These are phyloP conservation scores for Gentiana macrophylla DNA, from an alignment of 257 asterid species.

Conservation along the genomic window DNA sequence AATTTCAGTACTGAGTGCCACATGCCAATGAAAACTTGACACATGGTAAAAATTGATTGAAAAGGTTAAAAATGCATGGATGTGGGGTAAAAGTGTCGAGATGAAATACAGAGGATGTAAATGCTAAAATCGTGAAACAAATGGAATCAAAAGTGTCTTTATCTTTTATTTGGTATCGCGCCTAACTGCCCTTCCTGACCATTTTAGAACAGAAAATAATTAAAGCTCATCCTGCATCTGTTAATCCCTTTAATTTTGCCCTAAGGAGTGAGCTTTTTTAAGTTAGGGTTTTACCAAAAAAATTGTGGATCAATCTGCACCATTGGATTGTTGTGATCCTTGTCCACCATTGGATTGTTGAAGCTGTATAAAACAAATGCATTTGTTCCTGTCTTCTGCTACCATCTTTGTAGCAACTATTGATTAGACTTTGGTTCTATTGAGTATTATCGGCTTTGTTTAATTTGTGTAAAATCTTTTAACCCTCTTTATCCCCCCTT, in stretches of 20 bases:
- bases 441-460: slow-evolving; percentile 12
- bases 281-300: slow-evolving; percentile 21
- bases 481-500: too few relatives aligned
- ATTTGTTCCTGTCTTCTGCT: slow-evolving; percentile 14
- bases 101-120: too few relatives aligned
- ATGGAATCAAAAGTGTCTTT: too few relatives aligned
- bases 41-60: too few relatives aligned
- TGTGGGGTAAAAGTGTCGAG: too few relatives aligned
- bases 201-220: slow-evolving; percentile 42
- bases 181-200: slow-evolving; percentile 26
- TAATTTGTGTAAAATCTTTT: not conserved
- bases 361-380: slow-evolving; percentile 31
- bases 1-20: too few relatives aligned
- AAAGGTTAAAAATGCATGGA: too few relatives aligned
- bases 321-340: slow-evolving; percentile 26
- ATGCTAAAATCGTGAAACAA: too few relatives aligned
- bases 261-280: slow-evolving; percentile 34
- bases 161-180: slow-evolving; percentile 6
- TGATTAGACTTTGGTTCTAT: too few relatives aligned
- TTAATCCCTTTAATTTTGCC: slow-evolving; percentile 33
- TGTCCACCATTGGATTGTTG: slow-evolving; percentile 22
- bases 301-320: slow-evolving; percentile 4
- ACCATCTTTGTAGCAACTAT: not conserved
- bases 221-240: slow-evolving; percentile 18
- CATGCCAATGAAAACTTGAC: too few relatives aligned